Conservation (phyloP, 352 stramenopile species). For the Globisporangium lucens region DNA sequence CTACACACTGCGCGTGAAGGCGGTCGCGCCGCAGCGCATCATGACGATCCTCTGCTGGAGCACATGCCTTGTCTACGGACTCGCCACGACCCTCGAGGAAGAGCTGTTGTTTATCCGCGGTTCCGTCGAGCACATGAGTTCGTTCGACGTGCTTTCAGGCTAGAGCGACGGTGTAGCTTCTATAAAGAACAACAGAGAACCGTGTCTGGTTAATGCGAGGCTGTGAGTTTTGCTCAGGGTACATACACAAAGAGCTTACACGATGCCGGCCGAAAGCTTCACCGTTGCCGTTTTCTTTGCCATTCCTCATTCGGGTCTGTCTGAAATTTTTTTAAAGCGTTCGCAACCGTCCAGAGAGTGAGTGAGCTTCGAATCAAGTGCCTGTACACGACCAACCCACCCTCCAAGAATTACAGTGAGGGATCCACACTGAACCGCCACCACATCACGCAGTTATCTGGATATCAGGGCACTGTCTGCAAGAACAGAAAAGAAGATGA, state of each 20-base stretch:
- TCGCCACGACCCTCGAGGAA: neutral
- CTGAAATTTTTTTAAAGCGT: too few species aligned
- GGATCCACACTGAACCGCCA: too few species aligned
- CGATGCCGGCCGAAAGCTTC: neutral
- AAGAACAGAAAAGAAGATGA: neutral
- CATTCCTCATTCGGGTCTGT: too few species aligned
- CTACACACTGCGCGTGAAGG: conserved; percentile 1
- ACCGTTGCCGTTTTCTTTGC: too few species aligned
- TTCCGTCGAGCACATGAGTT: neutral
- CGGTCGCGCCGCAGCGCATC: neutral
- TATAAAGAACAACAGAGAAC: neutral
- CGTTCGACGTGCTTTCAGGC: neutral
- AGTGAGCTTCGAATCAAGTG: too few species aligned
- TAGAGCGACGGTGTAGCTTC: neutral
- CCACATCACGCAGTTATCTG: too few species aligned
- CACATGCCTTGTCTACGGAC: neutral
- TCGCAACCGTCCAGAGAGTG: too few species aligned
- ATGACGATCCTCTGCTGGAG: conserved; percentile 3
- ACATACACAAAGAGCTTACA: neutral
- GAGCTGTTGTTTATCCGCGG: conserved; percentile 7
- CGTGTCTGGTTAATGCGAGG: neutral
- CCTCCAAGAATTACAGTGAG: too few species aligned
- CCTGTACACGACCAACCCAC: too few species aligned
- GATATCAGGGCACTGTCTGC: neutral
- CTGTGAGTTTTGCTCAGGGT: neutral